Base-by-base conservation (phyloP, 257 asterid genomes). In the Solanum appendiculatum region DNA sequence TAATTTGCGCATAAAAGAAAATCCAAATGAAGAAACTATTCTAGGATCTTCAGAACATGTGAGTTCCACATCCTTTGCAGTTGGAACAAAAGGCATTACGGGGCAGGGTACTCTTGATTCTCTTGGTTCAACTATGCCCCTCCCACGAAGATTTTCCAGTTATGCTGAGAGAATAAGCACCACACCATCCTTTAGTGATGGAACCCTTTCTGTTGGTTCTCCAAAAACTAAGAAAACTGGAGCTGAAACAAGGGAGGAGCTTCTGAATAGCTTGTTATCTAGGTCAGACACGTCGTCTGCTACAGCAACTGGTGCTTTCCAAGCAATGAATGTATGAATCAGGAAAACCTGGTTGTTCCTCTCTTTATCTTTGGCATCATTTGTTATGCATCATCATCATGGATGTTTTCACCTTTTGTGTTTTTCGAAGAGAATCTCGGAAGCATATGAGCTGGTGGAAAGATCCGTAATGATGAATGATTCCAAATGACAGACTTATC, bases 121-220 rank as follows among this genome's bases (percentile, higher is more conserved):
- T 88, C 92, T 93, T 42, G 93, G 98, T 81, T 85, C 94, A 39
- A 60, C 94, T 75, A 90, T 93, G 89, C 87, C 97, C 88, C 86
- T 89, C 44, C 95, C 97, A 6, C 92, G 95, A 84, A 93, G 94
- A 89, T 93, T 91, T 92, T 93, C 98, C 39, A 96, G 98, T 90
- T 96, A 97, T 88, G 99, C 99, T 2, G 98, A 95, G 94, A 92
- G 99, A 91, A 95, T 97, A 90, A 92, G 98, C 86, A 95, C 96
- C 39, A 82, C 93, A 15, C 91, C 96, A 60, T 91, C 98, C 84
- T 92, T 93, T 75, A 86, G 90, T 83, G 98, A 93, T 63, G 93
- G 93, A 66, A 90, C 95, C 70, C 89, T 95, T 86, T 84, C 94
- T 31, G 73, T 84, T 85, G 96, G 93, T 60, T 95, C 99, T 54